Conservation (phyloP, 75 land plant species). For the Pinus tabuliformis region DNA sequence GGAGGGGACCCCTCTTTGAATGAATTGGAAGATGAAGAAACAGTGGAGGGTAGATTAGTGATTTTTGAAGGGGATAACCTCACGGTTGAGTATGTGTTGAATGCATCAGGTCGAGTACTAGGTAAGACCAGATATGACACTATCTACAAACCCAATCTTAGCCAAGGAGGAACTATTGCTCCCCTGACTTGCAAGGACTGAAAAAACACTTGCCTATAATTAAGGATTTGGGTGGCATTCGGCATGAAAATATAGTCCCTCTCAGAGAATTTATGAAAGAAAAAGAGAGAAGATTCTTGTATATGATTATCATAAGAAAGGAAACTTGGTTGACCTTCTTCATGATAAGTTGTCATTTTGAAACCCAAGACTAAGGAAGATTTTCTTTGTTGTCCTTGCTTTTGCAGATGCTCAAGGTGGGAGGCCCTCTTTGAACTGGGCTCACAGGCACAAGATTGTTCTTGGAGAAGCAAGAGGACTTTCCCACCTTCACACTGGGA, state of each 20-base stretch:
- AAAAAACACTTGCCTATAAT: neutral
- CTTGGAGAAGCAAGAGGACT: too few species aligned
- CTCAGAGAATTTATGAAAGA: constrained; percentile 21
- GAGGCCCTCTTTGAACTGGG: too few species aligned
- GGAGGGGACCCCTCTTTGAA: constrained; percentile 6
- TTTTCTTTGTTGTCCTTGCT: too few species aligned
- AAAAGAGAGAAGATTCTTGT: constrained; percentile 28
- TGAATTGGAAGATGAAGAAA: constrained; percentile 12
- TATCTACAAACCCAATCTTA: too few species aligned
- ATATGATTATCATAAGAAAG: too few species aligned
- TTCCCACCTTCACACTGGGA: too few species aligned
- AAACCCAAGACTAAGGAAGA: too few species aligned
- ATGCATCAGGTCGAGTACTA: constrained; percentile 21
- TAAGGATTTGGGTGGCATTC: constrained; percentile 12
- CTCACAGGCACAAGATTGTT: too few species aligned
- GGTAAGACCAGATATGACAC: neutral
- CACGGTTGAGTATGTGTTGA: constrained; percentile 25
- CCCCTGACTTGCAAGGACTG: too few species aligned
- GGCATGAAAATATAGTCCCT: constrained; percentile 2
- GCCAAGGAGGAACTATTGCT: too few species aligned
- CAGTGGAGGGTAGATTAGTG: constrained; percentile 13
- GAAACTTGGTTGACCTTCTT: constrained; percentile 2
- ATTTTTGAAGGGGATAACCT: constrained; percentile 27
- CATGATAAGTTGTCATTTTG: constrained; percentile 5
- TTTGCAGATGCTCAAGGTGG: too few species aligned